Base-by-base conservation (phyloP, 2,329 filamentous ascomycete genomes). In the Xylariaceae sp. region DNA sequence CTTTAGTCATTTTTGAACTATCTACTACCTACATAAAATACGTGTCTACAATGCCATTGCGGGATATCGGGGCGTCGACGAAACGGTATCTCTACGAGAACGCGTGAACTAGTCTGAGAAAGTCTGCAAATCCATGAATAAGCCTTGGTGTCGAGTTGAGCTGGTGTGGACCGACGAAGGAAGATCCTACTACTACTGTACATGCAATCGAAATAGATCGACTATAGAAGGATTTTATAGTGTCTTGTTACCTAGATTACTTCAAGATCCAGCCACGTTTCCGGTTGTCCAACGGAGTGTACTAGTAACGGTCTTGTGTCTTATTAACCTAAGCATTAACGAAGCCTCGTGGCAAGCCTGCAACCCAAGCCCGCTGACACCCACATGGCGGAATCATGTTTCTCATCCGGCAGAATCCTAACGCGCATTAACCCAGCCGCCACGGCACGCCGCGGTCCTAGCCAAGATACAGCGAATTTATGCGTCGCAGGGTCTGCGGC, bases 331-430 rank as follows among this genome's bases (percentile, higher is more conserved):
- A 20, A 53, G 29, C 37, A 45, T 57, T 49, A 54, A 37, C 48
- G 52, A 55, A 46, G 50, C 52, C 57, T 57, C 57, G 57, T 60
- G 54, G 60, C 54, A 62, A 37, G 57, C 54, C 48, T 60, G 52
- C 54, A 50, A 44, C 57, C n/a, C 20, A 42, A 16, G 21, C 43
- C 57, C 52, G 52, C 49, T 29, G 9, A 9, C 23, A 26, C 23
- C 23, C 23, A 26, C 23, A 26, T 51, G 47, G 47, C 40, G 45
- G 53, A 55, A 59, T 60, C 59, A 54, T 54, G 48, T 37, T 37
- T 37, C 32, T 37, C 32, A 37, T 37, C 32, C 32, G 32, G 32
- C 32, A 4, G 32, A 37, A 18, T 32, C 44, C 21, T 46, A 19
- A 46, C 14, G 32, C 32, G 32, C 32, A 37, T 37, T 37, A 44